Evolutionary conservation across 108 stramenopile species (phyloP).

Genomic region (Cyclotella baltica): DNA sequence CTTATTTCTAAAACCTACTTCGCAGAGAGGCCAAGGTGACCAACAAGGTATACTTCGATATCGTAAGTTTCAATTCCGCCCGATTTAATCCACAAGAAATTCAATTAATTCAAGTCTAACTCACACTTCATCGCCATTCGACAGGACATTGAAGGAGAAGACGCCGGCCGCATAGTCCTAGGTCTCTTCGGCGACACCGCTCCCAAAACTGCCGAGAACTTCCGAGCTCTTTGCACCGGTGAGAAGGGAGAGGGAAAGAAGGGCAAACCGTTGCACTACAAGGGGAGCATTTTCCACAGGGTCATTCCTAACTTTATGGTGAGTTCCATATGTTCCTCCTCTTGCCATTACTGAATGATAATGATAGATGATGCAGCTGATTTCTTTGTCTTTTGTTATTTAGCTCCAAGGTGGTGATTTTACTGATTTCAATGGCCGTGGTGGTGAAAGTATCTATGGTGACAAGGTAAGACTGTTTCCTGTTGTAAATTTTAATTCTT

Average conservation of each 20-base stretch:
- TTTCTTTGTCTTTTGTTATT: neutral
- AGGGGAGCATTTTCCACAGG: conserved; percentile 80
- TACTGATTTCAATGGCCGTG: conserved; percentile 90
- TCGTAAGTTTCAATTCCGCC: conserved; percentile 32
- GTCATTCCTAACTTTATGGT: conserved; percentile 51
- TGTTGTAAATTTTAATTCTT: neutral
- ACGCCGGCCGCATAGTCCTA: conserved; percentile 83
- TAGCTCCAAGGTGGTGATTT: conserved; percentile 74
- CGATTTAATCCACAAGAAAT: neutral
- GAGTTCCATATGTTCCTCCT: neutral
- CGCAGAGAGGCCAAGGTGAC: conserved; percentile 64
- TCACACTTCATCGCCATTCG: neutral
- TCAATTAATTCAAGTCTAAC: neutral
- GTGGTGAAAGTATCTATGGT: conserved; percentile 78
- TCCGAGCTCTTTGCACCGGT: conserved; percentile 93
- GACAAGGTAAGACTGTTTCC: conserved; percentile 37
- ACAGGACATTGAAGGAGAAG: conserved; percentile 59
- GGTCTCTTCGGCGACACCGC: conserved; percentile 93
- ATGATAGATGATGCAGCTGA: neutral
- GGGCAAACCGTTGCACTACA: conserved; percentile 90
- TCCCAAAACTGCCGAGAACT: conserved; percentile 95
- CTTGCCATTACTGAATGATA: conserved; percentile 57
- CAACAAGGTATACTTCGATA: conserved; percentile 92
- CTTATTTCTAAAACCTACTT: no score
- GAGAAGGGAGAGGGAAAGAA: conserved; percentile 86